Evolutionary conservation across 805 yeast genomes (phyloP), one percentile per base, ranked within the genome.

Genomic region (Monosporozyma yasuniensis): DNA sequence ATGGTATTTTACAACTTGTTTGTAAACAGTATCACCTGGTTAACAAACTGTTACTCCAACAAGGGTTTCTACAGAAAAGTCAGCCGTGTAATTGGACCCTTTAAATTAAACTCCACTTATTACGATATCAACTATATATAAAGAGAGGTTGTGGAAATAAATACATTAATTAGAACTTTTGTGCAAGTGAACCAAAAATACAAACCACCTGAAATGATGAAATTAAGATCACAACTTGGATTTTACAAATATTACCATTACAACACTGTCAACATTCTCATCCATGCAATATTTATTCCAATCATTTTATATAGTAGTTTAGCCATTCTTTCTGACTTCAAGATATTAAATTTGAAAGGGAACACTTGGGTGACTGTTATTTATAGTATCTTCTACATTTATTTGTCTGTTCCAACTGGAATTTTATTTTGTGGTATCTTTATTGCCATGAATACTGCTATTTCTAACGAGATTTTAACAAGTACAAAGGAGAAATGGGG

Each of bases 201-300:
- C 42, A 39, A 18, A 18, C 4, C 38, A 6, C 14, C 3, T 14
- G 38, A 28, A 27, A 30, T 35, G 11, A 19, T 61, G 6, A 58
- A 60, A 47, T 54, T 61, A 21, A 62, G 63, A 38, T 54, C 61
- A 21, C 72, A 85, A 55, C 66, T 84, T n/a, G 73, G 77, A 23
- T 81, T 80, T 56, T 84, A 84, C 68, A 72, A 77, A 60, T 65
- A 75, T 1, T 79, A 78, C 55, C 84, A 79, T 54, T 70, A 70
- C 57, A 64, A 80, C 56, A 69, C 67, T 1, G 66, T 64, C 35
- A 91, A 91, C 67, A 90, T 90, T 6, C 55, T 71, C 9, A 85
- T 91, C 54, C 99, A 91, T 61, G 64, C 84, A 44, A 64, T 78
- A 3, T 88, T 88, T 61, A 89, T 91, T 30, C 98, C 98, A 1